Evolutionary conservation across 2,329 filamentous ascomycete genomes (phyloP).

Genomic region (Davidsoniella australis): DNA sequence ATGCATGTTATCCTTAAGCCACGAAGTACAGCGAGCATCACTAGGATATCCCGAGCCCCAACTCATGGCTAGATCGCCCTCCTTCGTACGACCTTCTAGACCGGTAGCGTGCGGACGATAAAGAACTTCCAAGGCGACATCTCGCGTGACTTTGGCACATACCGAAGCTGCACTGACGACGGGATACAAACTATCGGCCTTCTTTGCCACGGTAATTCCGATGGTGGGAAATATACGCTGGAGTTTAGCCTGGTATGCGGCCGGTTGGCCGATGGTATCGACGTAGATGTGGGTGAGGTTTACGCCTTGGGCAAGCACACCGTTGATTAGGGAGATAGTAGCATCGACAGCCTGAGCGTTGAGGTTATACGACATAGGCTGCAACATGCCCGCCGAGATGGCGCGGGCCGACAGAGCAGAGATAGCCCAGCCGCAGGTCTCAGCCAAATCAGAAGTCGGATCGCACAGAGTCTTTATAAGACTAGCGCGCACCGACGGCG

Average conservation of each 20-base stretch:
- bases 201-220: conserved; percentile 64
- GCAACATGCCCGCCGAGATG: conserved; percentile 65
- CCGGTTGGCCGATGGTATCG: conserved; percentile 78
- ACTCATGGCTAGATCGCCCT: conserved; percentile 19
- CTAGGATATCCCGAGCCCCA: conserved; percentile 95
- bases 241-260: conserved; percentile 67
- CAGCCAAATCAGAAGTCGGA: conserved; percentile 29
- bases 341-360: conserved; percentile 94
- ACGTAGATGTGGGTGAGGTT: conserved; percentile 84
- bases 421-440: conserved; percentile 65
- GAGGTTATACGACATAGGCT: conserved; percentile 60
- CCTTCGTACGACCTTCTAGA: conserved; percentile 19
- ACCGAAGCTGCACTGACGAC: conserved; percentile 88
- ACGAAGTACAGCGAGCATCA: conserved; percentile 61
- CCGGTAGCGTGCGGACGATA: conserved; percentile 32
- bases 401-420: conserved; percentile 66
- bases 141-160: conserved; percentile 88
- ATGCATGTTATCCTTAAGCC: conserved; percentile 78
- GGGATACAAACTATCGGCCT: conserved; percentile 83
- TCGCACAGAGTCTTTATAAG: conserved; percentile 59
- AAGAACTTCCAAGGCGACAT: conserved; percentile 70
- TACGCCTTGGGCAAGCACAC: conserved; percentile 59
- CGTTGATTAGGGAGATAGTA: conserved; percentile 64
- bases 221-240: conserved; percentile 68
- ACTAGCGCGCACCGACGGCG: conserved; percentile 54